These are phyloP conservation scores for Parietichytrium sp. DNA, from an alignment of 108 stramenopile genomes.

Conservation along the genomic window DNA sequence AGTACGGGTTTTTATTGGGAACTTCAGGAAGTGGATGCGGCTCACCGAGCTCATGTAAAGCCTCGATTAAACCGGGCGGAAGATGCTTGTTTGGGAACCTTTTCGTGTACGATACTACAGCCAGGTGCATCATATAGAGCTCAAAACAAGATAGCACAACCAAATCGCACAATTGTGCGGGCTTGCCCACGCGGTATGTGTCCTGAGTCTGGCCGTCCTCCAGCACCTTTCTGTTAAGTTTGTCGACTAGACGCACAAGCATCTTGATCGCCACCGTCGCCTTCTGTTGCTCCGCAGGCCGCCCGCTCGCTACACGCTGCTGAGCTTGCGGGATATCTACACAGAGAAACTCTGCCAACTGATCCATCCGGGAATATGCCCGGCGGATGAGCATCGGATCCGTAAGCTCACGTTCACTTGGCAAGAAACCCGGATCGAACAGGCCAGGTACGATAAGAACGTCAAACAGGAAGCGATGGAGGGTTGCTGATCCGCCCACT, in stretches of 20 bases:
- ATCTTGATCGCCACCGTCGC: background rate
- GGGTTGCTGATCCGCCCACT: background rate
- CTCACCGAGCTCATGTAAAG: background rate
- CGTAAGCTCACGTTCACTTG: background rate
- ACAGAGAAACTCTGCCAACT: background rate
- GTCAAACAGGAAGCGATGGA: background rate
- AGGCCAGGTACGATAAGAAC: background rate
- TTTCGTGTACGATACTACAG: background rate
- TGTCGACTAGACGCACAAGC: background rate
- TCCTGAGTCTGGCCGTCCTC: background rate
- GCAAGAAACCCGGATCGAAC: background rate
- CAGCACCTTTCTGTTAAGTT: background rate
- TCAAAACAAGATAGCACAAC: background rate
- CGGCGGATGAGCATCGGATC: constrained; percentile 15
- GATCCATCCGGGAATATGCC: background rate
- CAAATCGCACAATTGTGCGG: background rate
- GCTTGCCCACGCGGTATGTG: constrained; percentile 2
- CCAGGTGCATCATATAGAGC: background rate
- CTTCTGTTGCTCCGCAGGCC: no score
- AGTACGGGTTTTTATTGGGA: background rate
- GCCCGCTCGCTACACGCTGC: no score
- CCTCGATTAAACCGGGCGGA: background rate
- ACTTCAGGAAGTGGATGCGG: background rate
- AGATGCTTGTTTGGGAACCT: background rate
- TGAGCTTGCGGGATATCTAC: background rate